Base-by-base conservation (phyloP, 495 filamentous ascomycete species). In the Neurospora pannonica region DNA sequence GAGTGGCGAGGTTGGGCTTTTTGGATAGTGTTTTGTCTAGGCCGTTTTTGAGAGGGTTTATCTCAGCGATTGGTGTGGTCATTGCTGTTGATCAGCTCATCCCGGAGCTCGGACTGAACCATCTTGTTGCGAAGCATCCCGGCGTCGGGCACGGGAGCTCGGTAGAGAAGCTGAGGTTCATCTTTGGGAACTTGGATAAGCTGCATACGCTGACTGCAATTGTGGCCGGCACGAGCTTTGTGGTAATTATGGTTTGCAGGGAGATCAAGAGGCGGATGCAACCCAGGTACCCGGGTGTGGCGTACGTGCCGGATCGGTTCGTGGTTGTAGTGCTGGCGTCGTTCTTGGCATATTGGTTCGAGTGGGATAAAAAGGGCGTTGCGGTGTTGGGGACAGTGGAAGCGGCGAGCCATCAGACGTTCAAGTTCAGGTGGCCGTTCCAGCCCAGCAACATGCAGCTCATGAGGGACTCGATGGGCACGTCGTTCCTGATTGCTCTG, bases 21-120 rank as follows among this genome's bases (percentile, higher is more conserved):
- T 79, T 99, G 74, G 96, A 99, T 79, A 97, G 92, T 79, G 95
- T 99, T 54, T 86, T 99, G 72, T 97, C 94, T 76, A 86, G 95
- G 37, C 97, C 96, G 0, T 97, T 99, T 76, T 83, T 98, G 38
- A 86, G 96, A 72, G 96, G 96, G 3, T 99, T 99, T 82, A 98
- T 99, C 82, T 95, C 92, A 70, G 95, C 97, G 39, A 94, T 99
- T 80, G 96, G 96, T 40, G 92, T 97, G 62, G 94, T 98, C 69
- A 98, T 99, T 79, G 87, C 97, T 67, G 93, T 98, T 38, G 96
- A 98, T 81, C 96, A 99, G 82, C 84, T 97, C 70, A 92, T 98
- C 46, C 94, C 94, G 4, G 94, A 98, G 81, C 86, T 95, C 78
- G 96, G 96, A 5, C 86, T 99, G 21, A 85, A 86, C n/a, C 80